Evolutionary conservation across 2,329 filamentous ascomycete genomes (phyloP), one percentile per base, ranked within the genome.

Genomic region (Drechslerella dactyloides): DNA sequence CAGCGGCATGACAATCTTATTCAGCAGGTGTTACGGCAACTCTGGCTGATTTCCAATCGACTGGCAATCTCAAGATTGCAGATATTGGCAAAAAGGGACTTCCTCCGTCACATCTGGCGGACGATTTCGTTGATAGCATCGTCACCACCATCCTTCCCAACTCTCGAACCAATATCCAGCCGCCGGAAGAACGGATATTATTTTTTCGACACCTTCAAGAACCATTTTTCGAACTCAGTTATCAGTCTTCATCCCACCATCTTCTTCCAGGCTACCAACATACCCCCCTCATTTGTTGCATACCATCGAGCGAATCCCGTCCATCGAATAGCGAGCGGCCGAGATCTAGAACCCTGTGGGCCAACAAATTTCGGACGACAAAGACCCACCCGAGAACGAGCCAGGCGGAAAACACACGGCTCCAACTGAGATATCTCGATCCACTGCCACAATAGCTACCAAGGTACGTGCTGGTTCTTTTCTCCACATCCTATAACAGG

Each of bases 11-110:
- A 51, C 23, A 13, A 19, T 51, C n/a, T 35, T 37, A 17, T 10
- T 23, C 42, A 57, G 19, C n/a, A 54, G 21, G 62, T 59, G 62
- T 56, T 68, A 40, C 63, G 27, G 63, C 27, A 48, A 60, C 63
- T 68, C 58, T 59, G 55, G 55, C 50, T 42, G 62, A 58, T 59
- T 65, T 58, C 54, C 46, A 54, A 48, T 48, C 44, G 37, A 30
- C 50, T 54, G 56, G 54, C 21, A 37, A 46, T 50, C 23, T 37
- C 19, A 54, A 54, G 10, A 21, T 52, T 13, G 30, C 23, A 30
- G 27, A 21, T 46, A 46, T 27, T 46, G 30, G 50, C 48, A 53
- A 62, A 61, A 62, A 53, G 58, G 50, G 52, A 11, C 48, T 24
- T 37, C 56, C 17, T 27, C n/a, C n/a, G 15, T n/a, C n/a, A 35